Conservation (phyloP, 2,329 filamentous ascomycete genomes). For the Claviceps africana region DNA sequence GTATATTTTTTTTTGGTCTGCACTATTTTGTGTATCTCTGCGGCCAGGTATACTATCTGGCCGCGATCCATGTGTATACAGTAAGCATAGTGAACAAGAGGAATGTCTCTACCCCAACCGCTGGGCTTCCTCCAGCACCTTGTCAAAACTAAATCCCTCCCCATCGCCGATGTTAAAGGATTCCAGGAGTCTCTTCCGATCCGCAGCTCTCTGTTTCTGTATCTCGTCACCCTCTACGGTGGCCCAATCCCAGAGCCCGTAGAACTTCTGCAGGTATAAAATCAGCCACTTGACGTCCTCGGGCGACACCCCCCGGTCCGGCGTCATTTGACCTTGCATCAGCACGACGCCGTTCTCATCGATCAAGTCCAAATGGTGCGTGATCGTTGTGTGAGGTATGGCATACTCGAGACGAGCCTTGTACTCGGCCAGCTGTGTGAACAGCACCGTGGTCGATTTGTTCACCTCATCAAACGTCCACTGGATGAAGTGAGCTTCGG, state of each 20-base stretch:
- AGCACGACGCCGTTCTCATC: slow-evolving; percentile 65
- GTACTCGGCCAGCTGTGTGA: slow-evolving; percentile 87
- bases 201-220: slow-evolving; percentile 41
- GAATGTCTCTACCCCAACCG: slow-evolving; percentile 41
- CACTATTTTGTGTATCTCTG: no score
- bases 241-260: slow-evolving; percentile 49
- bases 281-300: slow-evolving; percentile 81
- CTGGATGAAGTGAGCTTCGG: slow-evolving; percentile 92
- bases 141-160: slow-evolving; percentile 65
- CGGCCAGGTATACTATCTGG: no score
- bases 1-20: no score
- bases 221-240: slow-evolving; percentile 20
- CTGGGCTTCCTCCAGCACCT: slow-evolving; percentile 79
- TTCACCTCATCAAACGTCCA: slow-evolving; percentile 71
- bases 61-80: no score
- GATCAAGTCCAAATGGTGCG: slow-evolving; percentile 74
- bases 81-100: not conserved
- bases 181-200: slow-evolving; percentile 58
- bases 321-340: slow-evolving; percentile 68
- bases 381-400: slow-evolving; percentile 83
- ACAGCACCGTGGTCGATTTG: slow-evolving; percentile 62
- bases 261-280: slow-evolving; percentile 91
- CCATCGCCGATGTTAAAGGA: slow-evolving; percentile 70
- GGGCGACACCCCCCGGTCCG: slow-evolving; percentile 60
- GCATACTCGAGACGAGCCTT: slow-evolving; percentile 83